A percentile compares a stretch with the other conserved stretches of the same genome.
phyloP scores from a whole-genome alignment of 1,284 basidiomycete species.

The Puccinia sorghi region DNA sequence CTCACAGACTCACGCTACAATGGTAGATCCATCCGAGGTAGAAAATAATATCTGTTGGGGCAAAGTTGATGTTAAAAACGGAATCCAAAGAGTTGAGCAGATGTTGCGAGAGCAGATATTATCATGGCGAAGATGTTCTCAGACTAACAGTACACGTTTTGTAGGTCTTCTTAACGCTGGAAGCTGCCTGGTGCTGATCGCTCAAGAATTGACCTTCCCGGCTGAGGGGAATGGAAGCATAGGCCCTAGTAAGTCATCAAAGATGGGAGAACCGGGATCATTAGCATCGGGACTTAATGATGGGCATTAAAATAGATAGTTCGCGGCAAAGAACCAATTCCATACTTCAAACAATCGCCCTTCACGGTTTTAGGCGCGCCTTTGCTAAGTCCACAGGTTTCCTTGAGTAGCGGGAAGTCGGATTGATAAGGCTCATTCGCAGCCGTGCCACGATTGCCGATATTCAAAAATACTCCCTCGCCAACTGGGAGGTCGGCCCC shows the following conservation, averaged over 20 bases:
- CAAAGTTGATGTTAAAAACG: too few relatives aligned
- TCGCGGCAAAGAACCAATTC: neutral
- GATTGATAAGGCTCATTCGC: neutral
- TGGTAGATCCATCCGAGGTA: neutral
- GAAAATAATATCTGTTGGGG: neutral
- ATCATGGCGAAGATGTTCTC: neutral
- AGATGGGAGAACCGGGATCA: neutral
- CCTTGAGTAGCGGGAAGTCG: slow-evolving; percentile 19
- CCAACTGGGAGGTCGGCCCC: neutral
- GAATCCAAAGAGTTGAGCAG: neutral
- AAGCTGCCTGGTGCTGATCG: neutral
- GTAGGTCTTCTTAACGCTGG: neutral
- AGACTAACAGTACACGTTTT: neutral
- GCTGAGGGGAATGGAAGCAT: neutral
- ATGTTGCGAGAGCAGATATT: neutral
- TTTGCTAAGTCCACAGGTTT: slow-evolving; percentile 10
- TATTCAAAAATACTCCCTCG: neutral
- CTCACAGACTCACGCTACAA: neutral
- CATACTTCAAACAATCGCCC: slow-evolving; percentile 7
- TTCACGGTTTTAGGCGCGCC: neutral
- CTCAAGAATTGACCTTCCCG: neutral
- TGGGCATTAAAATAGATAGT: neutral
- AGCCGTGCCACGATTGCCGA: neutral
- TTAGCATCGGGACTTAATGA: neutral
- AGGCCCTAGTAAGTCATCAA: neutral